A percentile compares a stretch with the other conserved stretches of the same genome.
Evolutionary conservation across 106 monocot genomes (phyloP).

Genomic region (Amphibolis antarctica): DNA sequence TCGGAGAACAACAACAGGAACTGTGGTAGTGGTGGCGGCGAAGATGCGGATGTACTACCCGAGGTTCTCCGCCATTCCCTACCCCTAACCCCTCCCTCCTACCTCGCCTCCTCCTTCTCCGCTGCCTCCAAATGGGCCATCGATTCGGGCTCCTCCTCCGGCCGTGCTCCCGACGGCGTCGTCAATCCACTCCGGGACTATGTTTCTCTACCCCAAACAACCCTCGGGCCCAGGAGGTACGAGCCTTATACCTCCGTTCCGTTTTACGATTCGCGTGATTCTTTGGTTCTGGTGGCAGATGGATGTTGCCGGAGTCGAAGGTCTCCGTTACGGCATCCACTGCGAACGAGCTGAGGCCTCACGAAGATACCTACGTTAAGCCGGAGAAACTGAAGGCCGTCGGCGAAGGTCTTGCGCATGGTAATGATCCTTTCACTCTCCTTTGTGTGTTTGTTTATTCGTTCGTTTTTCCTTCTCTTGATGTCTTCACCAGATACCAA

Average conservation of each 20-base stretch:
- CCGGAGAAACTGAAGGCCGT: slow-evolving; percentile 58
- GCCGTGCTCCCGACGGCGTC: slow-evolving; percentile 7
- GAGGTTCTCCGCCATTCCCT: slow-evolving; percentile 96
- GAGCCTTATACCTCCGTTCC: too few relatives aligned
- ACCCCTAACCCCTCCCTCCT: slow-evolving; percentile 31
- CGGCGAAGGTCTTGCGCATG: slow-evolving; percentile 37
- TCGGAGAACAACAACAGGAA: neutral
- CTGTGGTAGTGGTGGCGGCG: neutral
- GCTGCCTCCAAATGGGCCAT: slow-evolving; percentile 54
- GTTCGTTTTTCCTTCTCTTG: neutral
- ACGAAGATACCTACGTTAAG: slow-evolving; percentile 23
- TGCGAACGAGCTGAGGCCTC: slow-evolving; percentile 61
- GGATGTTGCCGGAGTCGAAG: slow-evolving; percentile 50
- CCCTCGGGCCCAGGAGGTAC: slow-evolving; percentile 86
- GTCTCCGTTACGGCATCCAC: slow-evolving; percentile 42
- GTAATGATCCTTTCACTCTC: slow-evolving; percentile 10
- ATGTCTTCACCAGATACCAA: too few relatives aligned
- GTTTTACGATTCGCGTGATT: neutral
- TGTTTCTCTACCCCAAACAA: slow-evolving; percentile 69
- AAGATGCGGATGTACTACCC: slow-evolving; percentile 56
- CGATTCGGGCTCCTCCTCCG: neutral
- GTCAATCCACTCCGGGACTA: slow-evolving; percentile 68
- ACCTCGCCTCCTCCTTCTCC: slow-evolving; percentile 20
- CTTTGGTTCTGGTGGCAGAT: slow-evolving; percentile 28
- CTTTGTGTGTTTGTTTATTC: neutral